Conservation (phyloP, 371 early-diverging fungal genomes). For the Basidiobolus heterosporus region DNA sequence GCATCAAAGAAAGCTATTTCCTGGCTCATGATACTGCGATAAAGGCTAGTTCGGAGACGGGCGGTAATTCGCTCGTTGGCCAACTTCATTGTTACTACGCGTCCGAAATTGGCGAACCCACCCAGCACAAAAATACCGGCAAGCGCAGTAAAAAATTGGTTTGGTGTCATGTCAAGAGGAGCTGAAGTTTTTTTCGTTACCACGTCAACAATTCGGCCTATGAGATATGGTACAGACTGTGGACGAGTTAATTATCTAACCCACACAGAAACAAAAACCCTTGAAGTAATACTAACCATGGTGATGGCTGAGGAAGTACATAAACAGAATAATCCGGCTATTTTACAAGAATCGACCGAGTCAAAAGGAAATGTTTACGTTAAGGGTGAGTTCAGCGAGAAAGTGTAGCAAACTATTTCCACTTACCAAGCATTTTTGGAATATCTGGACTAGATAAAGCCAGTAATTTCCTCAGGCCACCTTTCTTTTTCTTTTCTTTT, state of each 20-base stretch:
- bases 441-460: too few species aligned
- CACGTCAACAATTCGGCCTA: slow-evolving; percentile 67
- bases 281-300: slow-evolving; percentile 23
- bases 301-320: slow-evolving; percentile 42
- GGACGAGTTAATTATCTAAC: background rate
- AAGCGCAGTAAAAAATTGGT: slow-evolving; percentile 32
- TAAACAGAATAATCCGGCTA: too few species aligned
- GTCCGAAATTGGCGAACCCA: slow-evolving; percentile 56
- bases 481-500: too few species aligned
- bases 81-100: slow-evolving; percentile 48
- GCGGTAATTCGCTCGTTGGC: slow-evolving; percentile 58
- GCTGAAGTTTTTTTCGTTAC: slow-evolving; percentile 30
- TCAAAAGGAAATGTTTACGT: too few species aligned
- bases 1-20: slow-evolving; percentile 62
- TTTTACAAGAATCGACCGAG: too few species aligned
- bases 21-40: slow-evolving; percentile 32
- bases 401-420: too few species aligned
- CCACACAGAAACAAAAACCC: background rate
- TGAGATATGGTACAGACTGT: slow-evolving; percentile 51
- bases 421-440: too few species aligned
- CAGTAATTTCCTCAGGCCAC: too few species aligned
- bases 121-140: slow-evolving; percentile 41
- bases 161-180: slow-evolving; percentile 29
- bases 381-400: too few species aligned
- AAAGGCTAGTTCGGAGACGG: slow-evolving; percentile 34